Evolutionary conservation across 768 basidiomycete species (phyloP), one percentile per base, ranked within the genome.

Genomic region (Phylloporus scabripes): DNA sequence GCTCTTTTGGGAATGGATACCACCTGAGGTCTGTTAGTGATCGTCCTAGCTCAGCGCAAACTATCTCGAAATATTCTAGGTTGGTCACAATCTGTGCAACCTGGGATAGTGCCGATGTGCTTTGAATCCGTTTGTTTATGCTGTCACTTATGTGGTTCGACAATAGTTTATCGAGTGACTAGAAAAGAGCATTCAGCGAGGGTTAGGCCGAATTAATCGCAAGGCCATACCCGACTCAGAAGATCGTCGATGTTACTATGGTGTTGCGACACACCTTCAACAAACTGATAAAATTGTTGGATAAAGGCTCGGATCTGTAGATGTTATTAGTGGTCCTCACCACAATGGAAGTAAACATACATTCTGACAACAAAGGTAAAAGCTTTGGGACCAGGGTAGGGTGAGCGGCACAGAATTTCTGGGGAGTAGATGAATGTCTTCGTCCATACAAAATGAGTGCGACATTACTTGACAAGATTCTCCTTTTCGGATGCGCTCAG

Each of bases 321-420:
- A 24, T 12, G 34, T 42, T 18, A 48, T 48, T 53, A 45, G 52
- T 38, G 23, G 15, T 40, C 14, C 46, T 23, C 8, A 5, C 3
- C 36, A 42, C 18, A 7, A 45, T 45, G 34, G 31, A 53, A 17
- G 40, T 12, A n/a, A 32, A 17, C 49, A 24, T 64, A 90, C 90
- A 61, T 89, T 82, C 73, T 90, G 87, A 64, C 95, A 97, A 60
- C 91, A 95, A n/a, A 88, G 73, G 58, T 92, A 89, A 67, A 97
- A 98, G 1, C 89, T 87, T 63, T 89, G 86, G 0, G 95, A 98
- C 89, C 95, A 99, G 1, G 96, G 93, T 34, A 99, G 74, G 23
- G 75, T 73, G 49, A 85, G 72, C 5, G 93, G 92, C 46, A 84
- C 69, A 7, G 76, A 58, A 46, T 71, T 74, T 60, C 92, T 91